These are phyloP conservation scores for Saccharomycopsis fibuligera DNA, from an alignment of 805 yeast species.

Conservation along the genomic window DNA sequence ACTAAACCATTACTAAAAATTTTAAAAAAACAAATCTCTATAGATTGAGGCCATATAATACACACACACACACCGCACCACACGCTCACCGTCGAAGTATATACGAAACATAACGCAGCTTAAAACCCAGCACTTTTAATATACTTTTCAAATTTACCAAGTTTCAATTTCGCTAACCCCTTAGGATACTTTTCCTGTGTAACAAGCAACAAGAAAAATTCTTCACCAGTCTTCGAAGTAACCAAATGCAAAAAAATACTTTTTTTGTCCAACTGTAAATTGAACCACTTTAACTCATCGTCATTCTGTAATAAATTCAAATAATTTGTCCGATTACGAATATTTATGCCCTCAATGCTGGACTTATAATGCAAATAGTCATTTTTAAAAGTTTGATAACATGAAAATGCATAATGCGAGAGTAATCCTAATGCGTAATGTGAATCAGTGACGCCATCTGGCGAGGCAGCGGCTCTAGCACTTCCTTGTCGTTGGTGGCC, in stretches of 20 bases:
- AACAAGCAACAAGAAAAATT: slow-evolving; percentile 12
- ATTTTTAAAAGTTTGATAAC: slow-evolving; percentile 10
- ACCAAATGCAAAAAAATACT: slow-evolving; percentile 15
- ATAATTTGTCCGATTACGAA: background rate
- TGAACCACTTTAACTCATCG: slow-evolving; percentile 16
- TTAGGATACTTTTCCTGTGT: slow-evolving; percentile 14
- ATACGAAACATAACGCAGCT: too few relatives aligned
- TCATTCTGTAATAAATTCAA: background rate
- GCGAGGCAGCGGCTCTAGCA: too few relatives aligned
- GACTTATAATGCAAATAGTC: slow-evolving; percentile 8
- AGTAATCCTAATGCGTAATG: slow-evolving; percentile 8
- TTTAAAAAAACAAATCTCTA: too few relatives aligned
- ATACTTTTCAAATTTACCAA: slow-evolving; percentile 8
- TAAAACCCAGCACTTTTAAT: slow-evolving; percentile 11
- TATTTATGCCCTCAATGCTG: background rate
- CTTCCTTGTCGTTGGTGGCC: too few relatives aligned
- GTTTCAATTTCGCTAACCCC: slow-evolving; percentile 18
- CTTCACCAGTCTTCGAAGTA: slow-evolving; percentile 10
- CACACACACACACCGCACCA: too few relatives aligned
- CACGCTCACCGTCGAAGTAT: too few relatives aligned
- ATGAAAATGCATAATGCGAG: slow-evolving; percentile 11
- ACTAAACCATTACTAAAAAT: too few relatives aligned
- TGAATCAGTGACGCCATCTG: slow-evolving; percentile 3
- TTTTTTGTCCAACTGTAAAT: slow-evolving; percentile 12
- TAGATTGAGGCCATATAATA: too few relatives aligned